Evolutionary conservation across 768 basidiomycete genomes (phyloP).

Genomic region (Exidia glandulosa): DNA sequence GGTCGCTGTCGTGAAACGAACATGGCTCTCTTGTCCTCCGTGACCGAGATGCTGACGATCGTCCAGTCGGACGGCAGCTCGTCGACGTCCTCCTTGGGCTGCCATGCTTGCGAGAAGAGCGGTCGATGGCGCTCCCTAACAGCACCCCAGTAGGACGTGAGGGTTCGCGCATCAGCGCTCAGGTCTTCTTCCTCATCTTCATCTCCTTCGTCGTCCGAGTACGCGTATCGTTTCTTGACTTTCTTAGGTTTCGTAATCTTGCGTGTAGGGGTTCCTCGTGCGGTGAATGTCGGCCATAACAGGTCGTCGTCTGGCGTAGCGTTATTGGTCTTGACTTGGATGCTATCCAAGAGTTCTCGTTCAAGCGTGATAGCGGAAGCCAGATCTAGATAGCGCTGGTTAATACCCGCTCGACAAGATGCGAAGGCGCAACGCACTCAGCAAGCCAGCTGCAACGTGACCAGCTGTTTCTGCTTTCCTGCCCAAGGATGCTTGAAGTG

Average conservation of each 20-base stretch:
- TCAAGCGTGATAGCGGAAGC: slow-evolving; percentile 69
- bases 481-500: slow-evolving; percentile 76
- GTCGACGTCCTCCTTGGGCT: slow-evolving; percentile 13
- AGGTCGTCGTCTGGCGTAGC: slow-evolving; percentile 45
- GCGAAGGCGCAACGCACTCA: slow-evolving; percentile 17
- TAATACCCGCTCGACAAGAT: neutral
- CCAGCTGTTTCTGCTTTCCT: slow-evolving; percentile 32
- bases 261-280: neutral
- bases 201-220: slow-evolving; percentile 25
- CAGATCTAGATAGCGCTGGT: slow-evolving; percentile 39
- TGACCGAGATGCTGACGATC: slow-evolving; percentile 70
- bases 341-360: slow-evolving; percentile 77
- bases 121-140: slow-evolving; percentile 45
- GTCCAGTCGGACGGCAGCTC: slow-evolving; percentile 71
- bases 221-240: slow-evolving; percentile 15
- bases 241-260: slow-evolving; percentile 4
- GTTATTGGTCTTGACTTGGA: slow-evolving; percentile 55
- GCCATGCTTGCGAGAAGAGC: slow-evolving; percentile 14
- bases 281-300: slow-evolving; percentile 52
- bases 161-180: slow-evolving; percentile 3
- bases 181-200: slow-evolving; percentile 21
- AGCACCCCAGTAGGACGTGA: slow-evolving; percentile 52
- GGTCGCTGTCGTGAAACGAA: slow-evolving; percentile 72
- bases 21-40: slow-evolving; percentile 72
- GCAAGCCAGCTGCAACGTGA: slow-evolving; percentile 47